phyloP scores from a whole-genome alignment of 139 green algal species.

The Chlamydomonas urium region DNA sequence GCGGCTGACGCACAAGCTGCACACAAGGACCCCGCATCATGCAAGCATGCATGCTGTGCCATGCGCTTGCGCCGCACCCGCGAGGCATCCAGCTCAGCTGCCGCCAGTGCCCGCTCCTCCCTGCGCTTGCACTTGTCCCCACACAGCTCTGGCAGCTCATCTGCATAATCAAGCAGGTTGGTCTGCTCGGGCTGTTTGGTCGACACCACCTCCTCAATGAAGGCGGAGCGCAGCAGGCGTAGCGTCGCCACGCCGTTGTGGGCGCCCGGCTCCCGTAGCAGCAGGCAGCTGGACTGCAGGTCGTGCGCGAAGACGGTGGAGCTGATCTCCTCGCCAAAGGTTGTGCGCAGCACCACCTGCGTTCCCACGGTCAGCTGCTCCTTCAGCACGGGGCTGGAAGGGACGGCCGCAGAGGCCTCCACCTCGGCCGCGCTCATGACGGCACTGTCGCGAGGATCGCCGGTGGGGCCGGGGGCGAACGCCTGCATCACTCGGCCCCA shows the following conservation, averaged over 20 bases:
- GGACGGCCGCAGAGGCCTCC: too few relatives aligned
- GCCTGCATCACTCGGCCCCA: too few relatives aligned
- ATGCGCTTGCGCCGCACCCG: too few relatives aligned
- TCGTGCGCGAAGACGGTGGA: slow-evolving; percentile 57
- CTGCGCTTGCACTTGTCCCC: slow-evolving; percentile 42
- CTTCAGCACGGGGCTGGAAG: too few relatives aligned
- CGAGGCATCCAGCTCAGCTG: too few relatives aligned
- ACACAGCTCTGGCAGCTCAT: slow-evolving; percentile 9
- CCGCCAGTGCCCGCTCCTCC: slow-evolving; percentile 65
- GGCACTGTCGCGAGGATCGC: too few relatives aligned
- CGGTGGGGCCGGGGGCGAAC: too few relatives aligned
- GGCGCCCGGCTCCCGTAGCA: slow-evolving; percentile 45
- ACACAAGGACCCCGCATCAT: too few relatives aligned
- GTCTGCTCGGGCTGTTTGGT: not conserved
- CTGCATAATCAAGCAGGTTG: slow-evolving; percentile 13
- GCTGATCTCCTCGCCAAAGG: slow-evolving; percentile 37
- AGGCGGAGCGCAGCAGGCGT: slow-evolving; percentile 26
- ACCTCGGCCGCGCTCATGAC: too few relatives aligned
- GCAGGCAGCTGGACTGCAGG: slow-evolving; percentile 29
- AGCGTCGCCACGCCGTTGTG: slow-evolving; percentile 48
- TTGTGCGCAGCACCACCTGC: slow-evolving; percentile 14
- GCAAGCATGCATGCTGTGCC: too few relatives aligned
- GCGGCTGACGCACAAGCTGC: too few relatives aligned
- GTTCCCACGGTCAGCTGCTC: slow-evolving; percentile 25
- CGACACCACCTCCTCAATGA: slow-evolving; percentile 10